Percentiles rank a stretch among this genome's conserved stretches.
Evolutionary conservation across 306 rosid species (phyloP).

Genomic region (Cajanus cajan): DNA sequence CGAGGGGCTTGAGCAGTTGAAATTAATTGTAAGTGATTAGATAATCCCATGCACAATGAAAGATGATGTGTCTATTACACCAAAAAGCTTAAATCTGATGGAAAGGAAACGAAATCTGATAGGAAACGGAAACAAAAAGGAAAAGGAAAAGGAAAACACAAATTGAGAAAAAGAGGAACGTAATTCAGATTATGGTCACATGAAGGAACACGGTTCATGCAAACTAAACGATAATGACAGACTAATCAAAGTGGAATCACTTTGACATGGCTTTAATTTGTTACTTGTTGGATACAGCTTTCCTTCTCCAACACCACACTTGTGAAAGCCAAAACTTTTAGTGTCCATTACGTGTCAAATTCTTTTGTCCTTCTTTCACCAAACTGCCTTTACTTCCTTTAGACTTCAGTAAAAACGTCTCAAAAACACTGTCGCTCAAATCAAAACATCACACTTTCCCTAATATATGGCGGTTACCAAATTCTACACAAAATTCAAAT

Average conservation of each 20-base stretch:
- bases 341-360: slow-evolving; percentile 48
- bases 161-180: slow-evolving; percentile 24
- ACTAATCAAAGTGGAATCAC: slow-evolving; percentile 38
- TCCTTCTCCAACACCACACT: slow-evolving; percentile 29
- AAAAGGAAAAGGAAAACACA: neutral
- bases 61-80: neutral
- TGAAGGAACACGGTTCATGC: slow-evolving; percentile 29
- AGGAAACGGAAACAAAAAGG: slow-evolving; percentile 22
- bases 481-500: neutral
- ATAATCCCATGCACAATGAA: neutral
- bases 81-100: neutral
- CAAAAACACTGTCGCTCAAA: slow-evolving; percentile 17
- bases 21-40: neutral
- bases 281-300: slow-evolving; percentile 39
- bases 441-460: neutral
- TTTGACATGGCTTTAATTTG: slow-evolving; percentile 27
- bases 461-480: neutral
- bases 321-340: slow-evolving; percentile 26
- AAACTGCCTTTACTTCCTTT: neutral
- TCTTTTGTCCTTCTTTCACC: slow-evolving; percentile 32
- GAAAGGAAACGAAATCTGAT: slow-evolving; percentile 7
- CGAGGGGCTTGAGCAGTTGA: neutral
- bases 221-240: slow-evolving; percentile 33
- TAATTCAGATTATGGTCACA: slow-evolving; percentile 26
- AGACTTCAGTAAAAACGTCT: neutral